Evolutionary conservation across 129 eudicot genomes (phyloP).

Genomic region (Pittosporum tobira): DNA sequence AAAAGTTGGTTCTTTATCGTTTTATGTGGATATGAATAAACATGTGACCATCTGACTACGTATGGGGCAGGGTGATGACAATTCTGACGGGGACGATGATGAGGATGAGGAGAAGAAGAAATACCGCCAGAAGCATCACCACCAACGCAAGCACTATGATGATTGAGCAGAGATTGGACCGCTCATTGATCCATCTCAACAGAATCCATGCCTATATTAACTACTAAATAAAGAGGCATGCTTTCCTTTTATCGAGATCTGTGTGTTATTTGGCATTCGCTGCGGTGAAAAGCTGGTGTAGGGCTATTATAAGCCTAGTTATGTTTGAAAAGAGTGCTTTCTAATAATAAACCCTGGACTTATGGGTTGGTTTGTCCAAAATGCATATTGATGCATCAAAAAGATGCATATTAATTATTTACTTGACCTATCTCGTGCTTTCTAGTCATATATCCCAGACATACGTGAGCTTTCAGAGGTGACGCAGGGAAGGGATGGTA

Average conservation of each 20-base stretch:
- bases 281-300: neutral
- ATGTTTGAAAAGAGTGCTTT: neutral
- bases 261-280: neutral
- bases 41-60: neutral
- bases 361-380: neutral
- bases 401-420: too few species aligned
- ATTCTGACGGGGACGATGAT: neutral
- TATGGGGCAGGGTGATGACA: slow-evolving; percentile 2
- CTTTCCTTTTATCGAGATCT: neutral
- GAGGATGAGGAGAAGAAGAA: slow-evolving; percentile 9
- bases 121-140: neutral
- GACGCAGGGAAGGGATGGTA: too few species aligned
- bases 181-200: slow-evolving; percentile 1
- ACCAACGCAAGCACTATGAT: slow-evolving; percentile 49
- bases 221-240: slow-evolving; percentile 28
- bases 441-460: too few species aligned
- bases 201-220: slow-evolving; percentile 21
- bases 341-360: slow-evolving; percentile 3
- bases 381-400: neutral
- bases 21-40: neutral
- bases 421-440: too few species aligned
- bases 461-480: too few species aligned
- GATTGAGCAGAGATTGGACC: slow-evolving; percentile 30
- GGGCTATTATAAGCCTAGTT: neutral
- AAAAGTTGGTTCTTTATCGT: neutral